Evolutionary conservation across 1,284 basidiomycete genomes (phyloP), one percentile per base, ranked within the genome.

Genomic region (Abortiporus biennis): DNA sequence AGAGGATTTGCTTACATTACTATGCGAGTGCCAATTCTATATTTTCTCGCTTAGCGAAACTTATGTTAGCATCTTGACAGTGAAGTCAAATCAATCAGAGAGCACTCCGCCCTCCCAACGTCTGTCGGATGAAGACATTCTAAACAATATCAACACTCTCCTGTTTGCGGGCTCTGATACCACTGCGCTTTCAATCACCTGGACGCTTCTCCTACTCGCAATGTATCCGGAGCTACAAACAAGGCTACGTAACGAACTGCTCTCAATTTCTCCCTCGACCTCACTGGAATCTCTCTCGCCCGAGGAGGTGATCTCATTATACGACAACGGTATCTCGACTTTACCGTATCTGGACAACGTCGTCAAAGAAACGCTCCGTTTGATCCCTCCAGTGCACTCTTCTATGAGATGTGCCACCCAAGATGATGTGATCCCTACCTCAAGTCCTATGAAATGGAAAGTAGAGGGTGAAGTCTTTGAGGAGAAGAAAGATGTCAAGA

Each of bases 121-220:
- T 33, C 80, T 92, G 46, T 85, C 86, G 1, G 86, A 91, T 53
- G 76, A 80, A 34, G 88, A 91, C 51, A 80, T 92, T 36, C 66
- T 88, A 24, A 68, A 88, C 54, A 90, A 82, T 49, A 80, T 92
- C 61, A 90, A 87, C 50, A 91, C 89, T 0, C 85, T 92, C 59
- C 78, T 91, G 68, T 89, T 92, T 61, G 89, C 86, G 12, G 89
- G 89, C 9, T 86, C 86, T 3, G 88, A 92, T 54, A 90, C 90
- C 0, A 85, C 84, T 9, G 85, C 85, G 2, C 74, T 91, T 21
- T 73, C 80, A 8, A 65, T 90, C 37, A 84, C 85, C 0, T 92
- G 88, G 88, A 79, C 80, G 1, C 62, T 92, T 19, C 65, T 77
- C 45, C 69, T 87, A 11, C 72, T 92, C 30, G 79, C 88, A 0